Conservation (phyloP, 805 yeast genomes). For the Zygoascus tannicola region DNA sequence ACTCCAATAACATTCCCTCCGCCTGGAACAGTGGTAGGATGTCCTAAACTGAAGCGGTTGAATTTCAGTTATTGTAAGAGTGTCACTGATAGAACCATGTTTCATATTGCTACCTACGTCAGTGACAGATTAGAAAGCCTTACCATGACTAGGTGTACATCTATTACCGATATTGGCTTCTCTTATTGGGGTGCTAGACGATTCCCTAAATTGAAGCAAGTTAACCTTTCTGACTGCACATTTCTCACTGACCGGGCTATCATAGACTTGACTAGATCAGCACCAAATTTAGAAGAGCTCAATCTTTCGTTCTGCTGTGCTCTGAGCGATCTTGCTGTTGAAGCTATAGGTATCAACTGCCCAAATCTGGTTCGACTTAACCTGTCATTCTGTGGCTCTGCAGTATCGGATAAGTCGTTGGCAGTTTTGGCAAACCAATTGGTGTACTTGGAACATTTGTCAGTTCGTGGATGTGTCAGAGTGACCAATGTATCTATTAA, state of each 20-base stretch:
- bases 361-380: slow-evolving; percentile 44
- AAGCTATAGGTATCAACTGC: slow-evolving; percentile 59
- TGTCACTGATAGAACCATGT: slow-evolving; percentile 59
- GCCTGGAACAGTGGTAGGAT: slow-evolving; percentile 36
- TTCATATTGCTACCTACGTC: slow-evolving; percentile 52
- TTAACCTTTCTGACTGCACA: slow-evolving; percentile 63
- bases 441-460: slow-evolving; percentile 38
- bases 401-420: slow-evolving; percentile 64
- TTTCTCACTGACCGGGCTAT: slow-evolving; percentile 60
- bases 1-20: slow-evolving; percentile 3
- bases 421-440: slow-evolving; percentile 50
- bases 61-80: slow-evolving; percentile 69
- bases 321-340: slow-evolving; percentile 57
- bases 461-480: slow-evolving; percentile 60
- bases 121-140: slow-evolving; percentile 44
- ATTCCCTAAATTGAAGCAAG: slow-evolving; percentile 43
- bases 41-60: slow-evolving; percentile 45
- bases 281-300: slow-evolving; percentile 45
- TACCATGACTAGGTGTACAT: slow-evolving; percentile 65
- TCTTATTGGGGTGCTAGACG: slow-evolving; percentile 49
- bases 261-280: slow-evolving; percentile 50
- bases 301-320: slow-evolving; percentile 72
- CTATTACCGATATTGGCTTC: slow-evolving; percentile 69
- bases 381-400: slow-evolving; percentile 68
- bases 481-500: slow-evolving; percentile 74